Conservation (phyloP, 495 filamentous ascomycete genomes). For the Aspergillus cavernicola region DNA sequence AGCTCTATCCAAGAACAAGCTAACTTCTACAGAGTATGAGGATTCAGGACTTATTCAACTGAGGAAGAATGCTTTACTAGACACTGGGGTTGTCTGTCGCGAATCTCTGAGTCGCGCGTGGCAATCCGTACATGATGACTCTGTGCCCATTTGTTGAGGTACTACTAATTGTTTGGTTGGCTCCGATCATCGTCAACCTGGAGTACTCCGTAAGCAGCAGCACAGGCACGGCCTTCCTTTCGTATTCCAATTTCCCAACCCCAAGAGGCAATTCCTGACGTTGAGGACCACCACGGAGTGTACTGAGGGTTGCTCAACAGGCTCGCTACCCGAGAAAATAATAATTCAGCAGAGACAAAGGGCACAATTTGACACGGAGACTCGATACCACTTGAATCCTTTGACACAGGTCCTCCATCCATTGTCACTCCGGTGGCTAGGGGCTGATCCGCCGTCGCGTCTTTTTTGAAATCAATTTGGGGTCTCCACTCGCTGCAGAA, state of each 20-base stretch:
- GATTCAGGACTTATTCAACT: background rate
- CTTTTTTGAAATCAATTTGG: constrained; percentile 25
- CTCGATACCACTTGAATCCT: background rate
- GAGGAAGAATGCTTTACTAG: background rate
- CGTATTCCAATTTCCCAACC: background rate
- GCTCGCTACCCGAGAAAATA: too few relatives aligned
- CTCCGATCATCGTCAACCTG: background rate
- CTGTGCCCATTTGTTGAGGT: constrained; percentile 3
- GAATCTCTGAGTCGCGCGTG: constrained; percentile 16
- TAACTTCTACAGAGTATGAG: background rate
- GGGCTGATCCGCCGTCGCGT: constrained; percentile 41
- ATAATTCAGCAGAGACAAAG: too few relatives aligned
- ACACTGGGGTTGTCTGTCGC: background rate
- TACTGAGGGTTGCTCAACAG: too few relatives aligned
- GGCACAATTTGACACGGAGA: background rate
- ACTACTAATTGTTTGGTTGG: background rate
- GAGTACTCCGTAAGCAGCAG: background rate
- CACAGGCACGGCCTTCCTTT: background rate
- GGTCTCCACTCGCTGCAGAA: constrained; percentile 35
- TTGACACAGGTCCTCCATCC: constrained; percentile 7
- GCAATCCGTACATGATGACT: constrained; percentile 12
- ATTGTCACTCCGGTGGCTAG: constrained; percentile 33
- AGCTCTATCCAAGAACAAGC: too few relatives aligned
- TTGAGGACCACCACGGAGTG: background rate
- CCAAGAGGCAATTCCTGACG: background rate